Conservation (phyloP, 2,329 filamentous ascomycete genomes). For the Cladosporium sp. region DNA sequence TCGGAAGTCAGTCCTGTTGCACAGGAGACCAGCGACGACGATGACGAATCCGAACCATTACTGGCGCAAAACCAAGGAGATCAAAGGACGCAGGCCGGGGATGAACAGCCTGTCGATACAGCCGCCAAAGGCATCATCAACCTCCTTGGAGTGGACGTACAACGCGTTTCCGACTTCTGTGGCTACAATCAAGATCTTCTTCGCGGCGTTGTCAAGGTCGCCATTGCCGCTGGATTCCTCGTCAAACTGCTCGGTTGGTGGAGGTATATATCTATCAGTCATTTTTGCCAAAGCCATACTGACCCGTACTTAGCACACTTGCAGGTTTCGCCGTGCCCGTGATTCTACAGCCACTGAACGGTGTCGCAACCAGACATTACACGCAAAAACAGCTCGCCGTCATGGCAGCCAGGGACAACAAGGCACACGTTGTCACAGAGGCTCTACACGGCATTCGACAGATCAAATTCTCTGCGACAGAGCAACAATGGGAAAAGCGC, state of each 20-base stretch:
- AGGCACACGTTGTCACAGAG: background rate
- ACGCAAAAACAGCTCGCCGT: background rate
- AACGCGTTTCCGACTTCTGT: constrained; percentile 20
- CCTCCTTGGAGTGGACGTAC: constrained; percentile 27
- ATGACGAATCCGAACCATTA: background rate
- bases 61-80: background rate
- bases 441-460: background rate
- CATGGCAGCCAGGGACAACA: background rate
- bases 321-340: background rate
- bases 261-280: background rate
- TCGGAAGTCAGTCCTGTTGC: background rate
- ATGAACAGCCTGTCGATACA: constrained; percentile 29
- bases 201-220: background rate
- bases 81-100: background rate
- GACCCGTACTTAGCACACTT: background rate
- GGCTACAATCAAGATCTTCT: background rate
- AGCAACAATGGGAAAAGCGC: background rate
- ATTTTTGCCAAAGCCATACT: background rate
- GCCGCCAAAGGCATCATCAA: constrained; percentile 41
- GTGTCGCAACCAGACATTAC: background rate
- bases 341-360: background rate
- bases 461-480: constrained; percentile 2
- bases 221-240: background rate
- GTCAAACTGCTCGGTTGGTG: background rate
- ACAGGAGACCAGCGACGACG: background rate